These are phyloP conservation scores for Tolypocladium tropicale DNA, from an alignment of 2,329 filamentous ascomycete genomes.

Conservation along the genomic window DNA sequence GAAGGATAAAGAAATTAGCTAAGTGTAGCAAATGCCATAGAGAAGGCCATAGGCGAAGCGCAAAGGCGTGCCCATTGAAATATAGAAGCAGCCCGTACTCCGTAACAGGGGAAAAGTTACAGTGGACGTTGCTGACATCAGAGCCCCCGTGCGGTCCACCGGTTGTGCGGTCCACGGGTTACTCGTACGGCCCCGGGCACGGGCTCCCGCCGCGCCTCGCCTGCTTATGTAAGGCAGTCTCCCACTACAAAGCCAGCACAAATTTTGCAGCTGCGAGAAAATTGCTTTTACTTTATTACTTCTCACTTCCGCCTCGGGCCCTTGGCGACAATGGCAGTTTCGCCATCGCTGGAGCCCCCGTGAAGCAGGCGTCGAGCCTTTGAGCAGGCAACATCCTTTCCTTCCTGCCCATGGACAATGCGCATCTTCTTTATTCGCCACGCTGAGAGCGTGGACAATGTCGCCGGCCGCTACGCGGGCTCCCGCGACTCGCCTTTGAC, in stretches of 20 bases:
- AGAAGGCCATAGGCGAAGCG: no score
- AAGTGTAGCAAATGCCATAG: no score
- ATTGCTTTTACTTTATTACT: not conserved
- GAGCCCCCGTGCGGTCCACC: no score
- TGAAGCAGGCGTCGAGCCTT: not conserved
- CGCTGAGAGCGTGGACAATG: slow-evolving; percentile 85
- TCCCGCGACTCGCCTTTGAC: slow-evolving; percentile 72
- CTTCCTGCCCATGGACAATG: slow-evolving; percentile 11
- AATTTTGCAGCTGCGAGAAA: not conserved
- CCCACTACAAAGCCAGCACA: not conserved
- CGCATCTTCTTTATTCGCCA: slow-evolving; percentile 69
- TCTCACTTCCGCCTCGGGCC: not conserved
- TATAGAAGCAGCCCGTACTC: no score
- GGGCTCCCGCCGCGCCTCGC: no score
- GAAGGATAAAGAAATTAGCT: no score
- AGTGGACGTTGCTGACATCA: no score
- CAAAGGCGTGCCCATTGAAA: no score
- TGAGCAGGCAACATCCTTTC: not conserved
- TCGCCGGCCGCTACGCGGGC: slow-evolving; percentile 69
- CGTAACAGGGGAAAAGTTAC: no score
- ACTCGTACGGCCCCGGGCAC: no score
- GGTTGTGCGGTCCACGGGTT: no score
- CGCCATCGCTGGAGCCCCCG: not conserved
- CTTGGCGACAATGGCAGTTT: not conserved
- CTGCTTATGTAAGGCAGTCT: not conserved